phyloP scores from a whole-genome alignment of 2,329 filamentous ascomycete species.

The Fusarium verticillioides region DNA sequence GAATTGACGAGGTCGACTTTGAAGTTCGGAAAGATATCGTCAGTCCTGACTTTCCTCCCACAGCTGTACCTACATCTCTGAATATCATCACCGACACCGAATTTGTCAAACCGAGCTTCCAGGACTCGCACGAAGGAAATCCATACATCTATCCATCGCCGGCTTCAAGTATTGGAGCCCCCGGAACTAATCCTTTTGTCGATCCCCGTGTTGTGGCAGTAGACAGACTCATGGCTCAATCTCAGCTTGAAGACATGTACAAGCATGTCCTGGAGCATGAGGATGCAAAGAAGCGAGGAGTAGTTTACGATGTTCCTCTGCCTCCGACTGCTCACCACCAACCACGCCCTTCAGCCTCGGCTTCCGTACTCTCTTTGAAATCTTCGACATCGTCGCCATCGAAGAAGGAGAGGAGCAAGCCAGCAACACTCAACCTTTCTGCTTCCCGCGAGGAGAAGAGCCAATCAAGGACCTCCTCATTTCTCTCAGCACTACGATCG shows the following conservation, averaged over 20 bases:
- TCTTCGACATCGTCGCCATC: constrained; percentile 48
- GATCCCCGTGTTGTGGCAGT: constrained; percentile 80
- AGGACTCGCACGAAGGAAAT: constrained; percentile 49
- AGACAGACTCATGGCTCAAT: constrained; percentile 79
- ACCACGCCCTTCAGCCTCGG: constrained; percentile 32
- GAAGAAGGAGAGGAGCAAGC: constrained; percentile 62
- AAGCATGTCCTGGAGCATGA: constrained; percentile 93
- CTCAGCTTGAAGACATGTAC: constrained; percentile 90
- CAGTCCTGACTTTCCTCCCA: constrained; percentile 38
- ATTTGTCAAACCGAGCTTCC: constrained; percentile 60
- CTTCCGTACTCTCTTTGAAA: constrained; percentile 38
- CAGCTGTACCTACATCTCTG: constrained; percentile 20
- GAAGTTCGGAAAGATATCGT: constrained; percentile 37
- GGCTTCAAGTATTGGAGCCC: constrained; percentile 57
- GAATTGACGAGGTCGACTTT: constrained; percentile 64
- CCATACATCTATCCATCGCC: constrained; percentile 61
- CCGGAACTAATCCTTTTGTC: constrained; percentile 75
- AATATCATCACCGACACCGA: constrained; percentile 38
- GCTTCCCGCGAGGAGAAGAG: constrained; percentile 58
- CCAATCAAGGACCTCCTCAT: constrained; percentile 67
- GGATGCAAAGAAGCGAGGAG: constrained; percentile 69
- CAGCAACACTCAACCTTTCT: constrained; percentile 61
- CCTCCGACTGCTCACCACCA: constrained; percentile 45
- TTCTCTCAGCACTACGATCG: constrained; percentile 71
- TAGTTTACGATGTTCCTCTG: constrained; percentile 58